Evolutionary conservation across 1,139 yeast species (phyloP), one percentile per base, ranked within the genome.

Genomic region (Debaryomyces udenii): DNA sequence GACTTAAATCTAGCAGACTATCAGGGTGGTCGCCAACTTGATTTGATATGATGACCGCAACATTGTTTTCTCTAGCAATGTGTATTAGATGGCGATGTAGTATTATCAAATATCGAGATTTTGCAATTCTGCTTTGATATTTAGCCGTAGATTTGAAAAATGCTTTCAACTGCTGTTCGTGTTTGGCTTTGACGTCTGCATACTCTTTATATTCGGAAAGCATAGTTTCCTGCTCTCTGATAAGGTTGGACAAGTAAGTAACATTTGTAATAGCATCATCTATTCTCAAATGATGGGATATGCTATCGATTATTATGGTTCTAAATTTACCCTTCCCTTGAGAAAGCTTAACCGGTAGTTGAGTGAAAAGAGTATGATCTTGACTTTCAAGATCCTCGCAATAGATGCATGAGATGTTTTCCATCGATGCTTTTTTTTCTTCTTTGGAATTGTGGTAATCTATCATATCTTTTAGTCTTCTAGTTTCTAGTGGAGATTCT

Each of bases 241-340:
- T 44, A 33, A 44, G 46, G 9, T 57, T 53, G 31, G 52, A 52
- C 7, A 72, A 50, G 42, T 58, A 66, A 3, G 54, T 48, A 2
- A 62, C 49, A 45, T 59, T 66, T 38, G 63, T 57, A 6, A 69
- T 59, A 5, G 69, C 66, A 31, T 81, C 70, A 50, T 86, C 94
- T 2, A 85, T 81, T 42, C 96, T 66, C 39, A 85, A 66, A 57
- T 88, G 96, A 48, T 89, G 94, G 0, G 96, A 88, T n/a, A 90
- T 80, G 27, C 95, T 86, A 60, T 90, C 97, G 7, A 90, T 71
- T 0, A 88, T 70, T 0, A 90, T 67, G 15, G 86, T 52, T 33
- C 78, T 82, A 2, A 80, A 70, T 2, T 66, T 56, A 3, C 61
- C 60, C 9, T 55, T 50, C 10, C 70, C 66, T 34, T 73, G 58